Conservation (phyloP, 1,284 basidiomycete species). For the Malassezia vespertilionis region DNA sequence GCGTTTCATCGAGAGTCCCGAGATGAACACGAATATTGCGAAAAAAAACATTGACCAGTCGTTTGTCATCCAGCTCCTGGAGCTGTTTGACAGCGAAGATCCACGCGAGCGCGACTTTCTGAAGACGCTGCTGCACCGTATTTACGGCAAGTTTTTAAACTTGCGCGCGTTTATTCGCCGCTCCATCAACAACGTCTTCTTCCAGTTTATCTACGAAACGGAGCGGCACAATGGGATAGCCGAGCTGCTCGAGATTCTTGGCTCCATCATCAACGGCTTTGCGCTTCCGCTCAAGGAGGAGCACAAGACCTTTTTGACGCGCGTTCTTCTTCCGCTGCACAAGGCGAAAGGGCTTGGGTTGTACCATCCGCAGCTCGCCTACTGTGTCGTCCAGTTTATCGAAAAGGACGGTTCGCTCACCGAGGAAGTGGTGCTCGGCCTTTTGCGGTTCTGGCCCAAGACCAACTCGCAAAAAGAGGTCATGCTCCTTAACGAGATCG, state of each 20-base stretch:
- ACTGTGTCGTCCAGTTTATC: slow-evolving; percentile 97
- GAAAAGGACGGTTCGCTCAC: slow-evolving; percentile 89
- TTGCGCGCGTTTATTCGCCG: slow-evolving; percentile 95
- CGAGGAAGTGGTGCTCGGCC: slow-evolving; percentile 86
- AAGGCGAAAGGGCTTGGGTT: slow-evolving; percentile 93
- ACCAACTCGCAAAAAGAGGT: slow-evolving; percentile 99
- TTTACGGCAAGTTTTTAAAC: slow-evolving; percentile 99
- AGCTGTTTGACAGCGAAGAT: slow-evolving; percentile 97
- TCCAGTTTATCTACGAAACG: slow-evolving; percentile 96
- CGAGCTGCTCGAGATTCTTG: slow-evolving; percentile 92
- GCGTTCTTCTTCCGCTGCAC: slow-evolving; percentile 90
- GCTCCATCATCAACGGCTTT: slow-evolving; percentile 99
- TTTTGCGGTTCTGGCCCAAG: slow-evolving; percentile 96
- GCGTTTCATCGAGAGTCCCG: slow-evolving; percentile 91
- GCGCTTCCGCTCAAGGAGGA: slow-evolving; percentile 96
- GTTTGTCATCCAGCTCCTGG: slow-evolving; percentile 86
- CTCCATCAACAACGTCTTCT: slow-evolving; percentile 99
- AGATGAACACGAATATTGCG: slow-evolving; percentile 96
- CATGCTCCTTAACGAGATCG: slow-evolving; percentile 99
- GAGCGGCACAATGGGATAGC: slow-evolving; percentile 99
- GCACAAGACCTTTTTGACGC: slow-evolving; percentile 94
- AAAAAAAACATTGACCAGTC: slow-evolving; percentile 95
- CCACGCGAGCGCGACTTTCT: slow-evolving; percentile 97
- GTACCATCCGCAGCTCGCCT: slow-evolving; percentile 95
- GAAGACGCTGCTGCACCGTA: slow-evolving; percentile 95